Conservation (phyloP, 129 eudicot species). For the Lactuca saligna region DNA sequence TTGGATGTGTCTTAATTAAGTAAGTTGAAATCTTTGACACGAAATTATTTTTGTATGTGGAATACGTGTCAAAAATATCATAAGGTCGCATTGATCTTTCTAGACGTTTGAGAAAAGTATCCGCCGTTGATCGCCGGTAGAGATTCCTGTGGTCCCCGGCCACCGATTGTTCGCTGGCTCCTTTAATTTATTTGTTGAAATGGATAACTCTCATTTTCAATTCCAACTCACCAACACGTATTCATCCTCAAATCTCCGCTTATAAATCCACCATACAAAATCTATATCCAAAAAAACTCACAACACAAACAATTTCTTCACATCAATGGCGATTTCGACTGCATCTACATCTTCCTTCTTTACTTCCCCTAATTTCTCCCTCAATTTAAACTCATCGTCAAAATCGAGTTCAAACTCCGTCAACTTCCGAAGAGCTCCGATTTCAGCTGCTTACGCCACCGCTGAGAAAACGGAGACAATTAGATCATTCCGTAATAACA, state of each 20-base stretch:
- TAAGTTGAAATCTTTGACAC: too few relatives aligned
- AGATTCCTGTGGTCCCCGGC: background rate
- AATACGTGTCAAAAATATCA: too few relatives aligned
- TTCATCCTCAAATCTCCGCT: background rate
- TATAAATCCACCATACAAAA: constrained; percentile 11
- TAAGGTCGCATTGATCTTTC: too few relatives aligned
- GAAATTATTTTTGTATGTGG: too few relatives aligned
- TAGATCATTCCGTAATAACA: constrained; percentile 4
- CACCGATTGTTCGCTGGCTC: constrained; percentile 9
- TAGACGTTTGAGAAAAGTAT: too few relatives aligned
- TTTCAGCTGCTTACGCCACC: constrained; percentile 44
- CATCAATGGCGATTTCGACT: constrained; percentile 15
- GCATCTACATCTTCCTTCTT: constrained; percentile 15
- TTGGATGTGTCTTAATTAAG: too few relatives aligned
- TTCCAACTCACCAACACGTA: constrained; percentile 13
- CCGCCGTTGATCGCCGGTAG: background rate
- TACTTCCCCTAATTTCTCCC: constrained; percentile 22
- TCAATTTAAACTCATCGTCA: background rate
- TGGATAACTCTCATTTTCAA: constrained; percentile 8
- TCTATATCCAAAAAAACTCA: background rate
- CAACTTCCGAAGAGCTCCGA: constrained; percentile 17
- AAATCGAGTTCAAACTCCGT: constrained; percentile 4
- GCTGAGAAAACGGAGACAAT: constrained; percentile 9
- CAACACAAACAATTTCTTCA: background rate
- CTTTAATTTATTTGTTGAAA: background rate